phyloP scores from a whole-genome alignment of 495 filamentous ascomycete genomes.

The Thozetella sp. region DNA sequence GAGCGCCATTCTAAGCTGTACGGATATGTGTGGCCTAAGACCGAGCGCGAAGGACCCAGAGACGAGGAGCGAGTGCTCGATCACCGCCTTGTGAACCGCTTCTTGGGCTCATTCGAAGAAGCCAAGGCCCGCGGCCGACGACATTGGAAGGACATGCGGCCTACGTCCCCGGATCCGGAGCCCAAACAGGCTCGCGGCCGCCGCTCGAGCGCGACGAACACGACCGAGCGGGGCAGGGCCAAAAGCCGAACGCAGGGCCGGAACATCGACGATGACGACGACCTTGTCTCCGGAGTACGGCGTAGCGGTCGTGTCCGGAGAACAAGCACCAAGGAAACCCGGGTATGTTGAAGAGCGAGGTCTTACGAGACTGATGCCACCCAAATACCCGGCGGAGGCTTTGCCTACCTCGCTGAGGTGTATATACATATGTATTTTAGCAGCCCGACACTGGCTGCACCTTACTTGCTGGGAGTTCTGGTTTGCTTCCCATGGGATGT shows the following conservation, averaged over 20 bases:
- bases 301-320: conserved; percentile 28
- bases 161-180: not conserved
- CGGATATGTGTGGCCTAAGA: conserved; percentile 95
- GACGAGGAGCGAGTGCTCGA: conserved; percentile 83
- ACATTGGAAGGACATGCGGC: conserved; percentile 18
- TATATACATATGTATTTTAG: not conserved
- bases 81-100: conserved; percentile 71
- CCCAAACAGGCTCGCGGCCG: not conserved
- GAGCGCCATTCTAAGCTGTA: conserved; percentile 96
- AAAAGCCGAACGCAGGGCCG: not conserved
- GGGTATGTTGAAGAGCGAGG: too few relatives aligned
- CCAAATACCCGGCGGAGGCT: too few relatives aligned
- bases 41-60: conserved; percentile 68
- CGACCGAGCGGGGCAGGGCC: not conserved
- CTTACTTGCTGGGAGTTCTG: too few relatives aligned
- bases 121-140: conserved; percentile 50
- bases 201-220: not conserved
- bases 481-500: too few relatives aligned
- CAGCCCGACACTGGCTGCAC: too few relatives aligned
- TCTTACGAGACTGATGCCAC: too few relatives aligned
- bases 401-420: too few relatives aligned
- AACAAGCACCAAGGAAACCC: conserved; percentile 19
- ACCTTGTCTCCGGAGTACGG: conserved; percentile 12
- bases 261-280: conserved; percentile 5
- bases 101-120: conserved; percentile 68